Evolutionary conservation across 192 early-diverging fungal species (phyloP), one percentile per base, ranked within the genome.

Genomic region (Umbelopsis sp.): DNA sequence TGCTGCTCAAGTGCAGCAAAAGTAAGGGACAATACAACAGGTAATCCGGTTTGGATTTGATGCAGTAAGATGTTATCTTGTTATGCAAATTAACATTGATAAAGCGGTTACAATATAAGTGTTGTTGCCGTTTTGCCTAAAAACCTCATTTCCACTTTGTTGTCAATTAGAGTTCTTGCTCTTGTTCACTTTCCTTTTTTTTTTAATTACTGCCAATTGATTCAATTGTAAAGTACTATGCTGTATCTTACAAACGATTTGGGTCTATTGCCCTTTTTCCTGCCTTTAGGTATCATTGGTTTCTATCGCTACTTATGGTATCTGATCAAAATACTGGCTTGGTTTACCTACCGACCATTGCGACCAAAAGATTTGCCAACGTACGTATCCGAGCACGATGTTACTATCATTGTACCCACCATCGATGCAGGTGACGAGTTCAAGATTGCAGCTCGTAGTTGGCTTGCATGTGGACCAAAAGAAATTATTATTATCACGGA

Each of bases 381-480:
- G 10, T 87, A 82, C 67, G 65, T 9, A 47, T 47, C 85, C 1
- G 61, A 61, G n/a, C 70, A 82, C 25, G 86, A 88, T 35, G 87
- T 88, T 3, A 88, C 87, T 18, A 87, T 88, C 58, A 35, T 88
- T 46, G 86, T 88, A 18, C 84, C 86, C 2, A 88, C 87, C 23
- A 88, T 88, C 68, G 87, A 88, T 73, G 84, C 86, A 2, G 87
- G 87, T 25, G 86, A 82, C 13, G 86, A 88, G 67, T 87, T 87
- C 78, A 82, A 85, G 41, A 69, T 82, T 52, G 87, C 87, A 25
- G 72, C 87, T 11, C 71, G 73, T 33, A 81, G 79, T 46, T 88
- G 87, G 87, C 76, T 88, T 25, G 70, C 71, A 5, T 72, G 67
- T 74, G 47, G 84, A 13, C 87, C 87, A 1, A 84, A 78, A 47